Percentiles rank a stretch among this genome's conserved stretches.
phyloP scores from a whole-genome alignment of 371 early-diverging fungal species.

The Nosema muscidifuracis region DNA sequence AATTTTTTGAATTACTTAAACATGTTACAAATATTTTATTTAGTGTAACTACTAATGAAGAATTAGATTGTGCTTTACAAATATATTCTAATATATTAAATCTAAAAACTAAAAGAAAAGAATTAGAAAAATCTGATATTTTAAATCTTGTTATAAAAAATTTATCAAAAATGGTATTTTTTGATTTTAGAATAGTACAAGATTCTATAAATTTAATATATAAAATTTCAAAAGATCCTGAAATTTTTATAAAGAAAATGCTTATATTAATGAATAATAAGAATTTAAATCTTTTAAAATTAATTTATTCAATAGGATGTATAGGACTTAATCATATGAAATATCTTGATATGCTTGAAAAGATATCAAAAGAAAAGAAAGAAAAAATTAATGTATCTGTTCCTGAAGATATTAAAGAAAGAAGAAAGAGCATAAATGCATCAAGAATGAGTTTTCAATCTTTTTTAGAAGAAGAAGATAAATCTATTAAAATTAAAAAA shows the following conservation, averaged over 20 bases:
- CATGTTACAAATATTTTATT: conserved; percentile 30
- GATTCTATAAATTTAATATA: conserved; percentile 42
- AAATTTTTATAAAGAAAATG: conserved; percentile 18
- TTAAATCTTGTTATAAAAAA: conserved; percentile 26
- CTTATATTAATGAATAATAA: conserved; percentile 16
- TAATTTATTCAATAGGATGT: conserved; percentile 54
- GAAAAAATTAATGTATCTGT: conserved; percentile 21
- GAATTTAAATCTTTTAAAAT: conserved; percentile 34
- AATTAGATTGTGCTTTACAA: conserved; percentile 14
- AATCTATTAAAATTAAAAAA: conserved; percentile 19
- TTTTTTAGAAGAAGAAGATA: conserved; percentile 37
- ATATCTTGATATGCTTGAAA: conserved; percentile 57
- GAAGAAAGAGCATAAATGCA: conserved; percentile 57
- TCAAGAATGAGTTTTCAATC: conserved; percentile 46
- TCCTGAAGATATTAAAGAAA: conserved; percentile 54
- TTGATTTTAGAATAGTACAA: conserved; percentile 31
- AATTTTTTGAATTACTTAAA: conserved; percentile 18
- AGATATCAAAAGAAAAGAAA: conserved; percentile 37
- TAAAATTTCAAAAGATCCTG: conserved; percentile 31
- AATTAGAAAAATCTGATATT: conserved; percentile 3
- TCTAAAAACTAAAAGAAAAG: not conserved
- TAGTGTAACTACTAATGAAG: conserved; percentile 11
- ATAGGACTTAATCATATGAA: conserved; percentile 55
- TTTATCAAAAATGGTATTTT: conserved; percentile 49
- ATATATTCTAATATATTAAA: conserved; percentile 42